A percentile compares a stretch with the other conserved stretches of the same genome.
Conservation (phyloP, 2,329 filamentous ascomycete species). For the Nemania sp. region DNA sequence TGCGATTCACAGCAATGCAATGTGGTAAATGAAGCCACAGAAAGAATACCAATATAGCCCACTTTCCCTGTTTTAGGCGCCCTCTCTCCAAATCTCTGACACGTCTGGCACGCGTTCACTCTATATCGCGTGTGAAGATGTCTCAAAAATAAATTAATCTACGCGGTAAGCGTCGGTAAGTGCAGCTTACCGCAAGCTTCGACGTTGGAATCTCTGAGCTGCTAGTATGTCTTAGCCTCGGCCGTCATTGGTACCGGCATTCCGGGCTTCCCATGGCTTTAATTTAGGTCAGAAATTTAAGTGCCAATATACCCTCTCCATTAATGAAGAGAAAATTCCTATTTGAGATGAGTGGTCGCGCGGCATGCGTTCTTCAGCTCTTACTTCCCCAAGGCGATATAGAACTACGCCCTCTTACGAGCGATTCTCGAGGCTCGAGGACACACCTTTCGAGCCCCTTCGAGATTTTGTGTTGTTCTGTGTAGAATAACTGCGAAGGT, state of each 20-base stretch:
- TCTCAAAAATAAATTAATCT: conserved; percentile 5
- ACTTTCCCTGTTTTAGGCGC: conserved; percentile 5
- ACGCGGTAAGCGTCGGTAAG: not conserved
- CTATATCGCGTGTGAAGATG: conserved; percentile 1
- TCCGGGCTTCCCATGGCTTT: no score
- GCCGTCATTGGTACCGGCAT: conserved; percentile 24
- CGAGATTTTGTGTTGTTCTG: no score
- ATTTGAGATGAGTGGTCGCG: not conserved
- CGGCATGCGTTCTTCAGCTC: no score
- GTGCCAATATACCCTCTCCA: not conserved
- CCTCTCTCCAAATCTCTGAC: conserved; percentile 3
- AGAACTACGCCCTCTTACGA: not conserved
- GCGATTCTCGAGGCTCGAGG: no score
- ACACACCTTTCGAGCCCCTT: no score
- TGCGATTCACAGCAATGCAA: conserved; percentile 18
- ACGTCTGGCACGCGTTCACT: conserved; percentile 26
- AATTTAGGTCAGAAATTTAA: not conserved
- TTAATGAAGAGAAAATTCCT: conserved; percentile 1
- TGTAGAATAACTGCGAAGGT: no score
- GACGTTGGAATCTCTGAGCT: conserved; percentile 24
- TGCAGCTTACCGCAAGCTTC: not conserved
- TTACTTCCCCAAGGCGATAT: not conserved
- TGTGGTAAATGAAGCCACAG: conserved; percentile 7
- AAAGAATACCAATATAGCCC: not conserved
- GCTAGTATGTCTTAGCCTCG: conserved; percentile 34